Evolutionary conservation across 305 asterid genomes (phyloP).

Genomic region (Solanum hybrid): DNA sequence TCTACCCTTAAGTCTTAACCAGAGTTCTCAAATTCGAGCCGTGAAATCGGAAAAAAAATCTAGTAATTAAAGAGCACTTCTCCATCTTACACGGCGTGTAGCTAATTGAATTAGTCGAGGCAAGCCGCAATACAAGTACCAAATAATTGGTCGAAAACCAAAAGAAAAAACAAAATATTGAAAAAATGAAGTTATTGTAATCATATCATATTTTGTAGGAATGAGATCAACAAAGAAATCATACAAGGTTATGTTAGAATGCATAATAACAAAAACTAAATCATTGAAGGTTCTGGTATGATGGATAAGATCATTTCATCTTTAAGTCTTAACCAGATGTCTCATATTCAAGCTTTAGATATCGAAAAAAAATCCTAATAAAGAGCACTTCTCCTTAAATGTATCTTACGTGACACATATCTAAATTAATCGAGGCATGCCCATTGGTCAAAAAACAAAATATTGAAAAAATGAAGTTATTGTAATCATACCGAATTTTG

Average conservation of each 20-base stretch:
- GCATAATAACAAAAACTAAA: not conserved
- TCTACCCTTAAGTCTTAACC: not conserved
- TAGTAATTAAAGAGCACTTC: not conserved
- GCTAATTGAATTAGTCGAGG: not conserved
- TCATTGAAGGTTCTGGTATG: not conserved
- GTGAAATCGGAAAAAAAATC: accelerated
- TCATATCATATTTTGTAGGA: not conserved
- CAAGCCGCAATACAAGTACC: not conserved
- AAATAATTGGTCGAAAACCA: not conserved
- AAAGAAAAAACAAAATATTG: too few species aligned
- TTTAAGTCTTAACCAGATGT: not conserved
- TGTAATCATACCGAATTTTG: conserved; percentile 18
- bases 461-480: not conserved
- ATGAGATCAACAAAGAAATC: not conserved
- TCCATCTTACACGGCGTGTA: not conserved
- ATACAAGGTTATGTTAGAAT: not conserved
- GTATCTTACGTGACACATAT: not conserved
- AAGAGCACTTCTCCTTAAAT: not conserved
- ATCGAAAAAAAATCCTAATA: not conserved
- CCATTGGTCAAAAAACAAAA: not conserved
- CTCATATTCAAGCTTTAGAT: not conserved
- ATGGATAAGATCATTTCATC: not conserved
- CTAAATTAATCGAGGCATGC: not conserved
- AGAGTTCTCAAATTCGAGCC: accelerated
- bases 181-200: not conserved